Evolutionary conservation across 352 stramenopile species (phyloP).

Genomic region (Globisporangium radiosum): DNA sequence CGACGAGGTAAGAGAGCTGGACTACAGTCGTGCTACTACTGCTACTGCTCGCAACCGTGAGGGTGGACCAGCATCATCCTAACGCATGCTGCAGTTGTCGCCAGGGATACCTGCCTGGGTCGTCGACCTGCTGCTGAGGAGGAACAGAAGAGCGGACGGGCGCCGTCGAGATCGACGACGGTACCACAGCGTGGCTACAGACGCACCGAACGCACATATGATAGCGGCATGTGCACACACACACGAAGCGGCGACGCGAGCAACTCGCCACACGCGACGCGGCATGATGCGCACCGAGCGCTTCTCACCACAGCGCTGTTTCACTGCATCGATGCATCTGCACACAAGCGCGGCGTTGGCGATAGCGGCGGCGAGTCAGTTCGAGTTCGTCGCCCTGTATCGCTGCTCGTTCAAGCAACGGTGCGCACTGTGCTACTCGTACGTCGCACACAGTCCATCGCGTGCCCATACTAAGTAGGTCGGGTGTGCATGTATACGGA

Average conservation of each 20-base stretch:
- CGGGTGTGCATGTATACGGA: no score
- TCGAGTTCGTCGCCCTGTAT: not conserved
- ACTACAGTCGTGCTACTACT: no score
- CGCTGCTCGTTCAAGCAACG: not conserved
- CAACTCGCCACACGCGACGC: no score
- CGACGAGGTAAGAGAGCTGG: no score
- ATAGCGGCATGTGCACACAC: not conserved
- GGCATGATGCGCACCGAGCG: no score
- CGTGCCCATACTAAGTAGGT: no score
- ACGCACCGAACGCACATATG: not conserved
- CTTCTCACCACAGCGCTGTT: no score
- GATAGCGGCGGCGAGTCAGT: not conserved
- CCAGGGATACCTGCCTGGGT: no score
- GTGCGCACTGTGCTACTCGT: no score
- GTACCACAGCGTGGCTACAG: not conserved
- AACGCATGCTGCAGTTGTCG: not conserved
- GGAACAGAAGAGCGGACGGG: not conserved
- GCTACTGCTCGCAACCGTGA: not conserved
- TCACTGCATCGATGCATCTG: no score
- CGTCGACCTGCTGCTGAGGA: no score
- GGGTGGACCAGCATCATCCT: not conserved
- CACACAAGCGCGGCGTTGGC: not conserved
- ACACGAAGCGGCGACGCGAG: not conserved
- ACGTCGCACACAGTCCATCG: not conserved
- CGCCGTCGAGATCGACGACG: not conserved